Evolutionary conservation across 2,329 filamentous ascomycete species (phyloP).

Genomic region (Penicillium sp.): DNA sequence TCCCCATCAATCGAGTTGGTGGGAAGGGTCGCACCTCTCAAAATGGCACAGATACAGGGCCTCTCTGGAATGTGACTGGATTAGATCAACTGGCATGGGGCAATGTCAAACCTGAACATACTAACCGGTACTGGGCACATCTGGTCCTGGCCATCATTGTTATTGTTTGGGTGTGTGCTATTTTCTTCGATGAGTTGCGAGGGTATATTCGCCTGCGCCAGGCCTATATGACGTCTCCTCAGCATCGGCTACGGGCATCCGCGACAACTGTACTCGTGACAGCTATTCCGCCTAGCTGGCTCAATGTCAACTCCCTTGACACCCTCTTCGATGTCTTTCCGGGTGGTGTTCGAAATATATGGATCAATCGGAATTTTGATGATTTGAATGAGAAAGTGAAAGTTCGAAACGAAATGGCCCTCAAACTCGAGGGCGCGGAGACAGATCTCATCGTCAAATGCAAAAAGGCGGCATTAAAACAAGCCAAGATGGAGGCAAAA

Average conservation of each 20-base stretch:
- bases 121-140: slow-evolving; percentile 74
- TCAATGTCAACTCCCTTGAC: slow-evolving; percentile 71
- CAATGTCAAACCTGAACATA: slow-evolving; percentile 65
- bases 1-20: slow-evolving; percentile 75
- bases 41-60: slow-evolving; percentile 32
- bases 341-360: slow-evolving; percentile 89
- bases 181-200: slow-evolving; percentile 78
- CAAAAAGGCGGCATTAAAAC: slow-evolving; percentile 71
- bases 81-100: slow-evolving; percentile 82
- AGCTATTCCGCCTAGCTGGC: slow-evolving; percentile 85
- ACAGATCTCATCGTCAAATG: slow-evolving; percentile 75
- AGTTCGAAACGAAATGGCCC: slow-evolving; percentile 63
- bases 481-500: slow-evolving; percentile 58
- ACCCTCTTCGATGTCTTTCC: slow-evolving; percentile 93
- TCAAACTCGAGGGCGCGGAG: slow-evolving; percentile 70
- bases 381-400: slow-evolving; percentile 78
- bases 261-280: slow-evolving; percentile 93
- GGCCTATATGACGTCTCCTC: slow-evolving; percentile 87
- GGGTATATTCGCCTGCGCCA: slow-evolving; percentile 91
- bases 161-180: slow-evolving; percentile 75
- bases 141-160: slow-evolving; percentile 70
- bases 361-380: slow-evolving; percentile 88
- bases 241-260: slow-evolving; percentile 87
- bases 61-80: slow-evolving; percentile 52
- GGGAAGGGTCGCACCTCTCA: slow-evolving; percentile 58